These are phyloP conservation scores for Solanum dulcamara DNA, from an alignment of 257 asterid genomes.

Conservation along the genomic window DNA sequence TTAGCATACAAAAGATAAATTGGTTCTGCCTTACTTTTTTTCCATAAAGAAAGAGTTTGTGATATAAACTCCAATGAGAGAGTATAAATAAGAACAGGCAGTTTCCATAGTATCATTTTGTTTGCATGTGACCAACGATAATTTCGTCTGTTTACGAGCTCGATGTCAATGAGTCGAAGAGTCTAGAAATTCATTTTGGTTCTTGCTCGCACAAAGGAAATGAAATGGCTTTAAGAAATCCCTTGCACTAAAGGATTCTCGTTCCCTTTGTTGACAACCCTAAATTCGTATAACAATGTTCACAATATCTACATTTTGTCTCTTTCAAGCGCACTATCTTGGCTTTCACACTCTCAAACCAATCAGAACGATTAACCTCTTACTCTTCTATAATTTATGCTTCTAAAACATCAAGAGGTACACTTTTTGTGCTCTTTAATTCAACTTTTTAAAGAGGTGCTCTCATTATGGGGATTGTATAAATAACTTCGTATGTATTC, in stretches of 20 bases:
- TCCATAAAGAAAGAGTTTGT: neutral
- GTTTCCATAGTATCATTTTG: neutral
- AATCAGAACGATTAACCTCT: neutral
- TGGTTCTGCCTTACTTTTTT: neutral
- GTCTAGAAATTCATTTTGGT: neutral
- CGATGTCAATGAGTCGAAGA: neutral
- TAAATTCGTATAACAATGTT: neutral
- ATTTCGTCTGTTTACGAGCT: neutral
- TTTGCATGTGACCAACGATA: neutral
- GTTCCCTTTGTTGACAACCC: no score
- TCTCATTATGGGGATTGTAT: neutral
- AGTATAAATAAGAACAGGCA: neutral
- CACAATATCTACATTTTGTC: neutral
- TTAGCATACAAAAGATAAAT: neutral
- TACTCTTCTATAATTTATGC: neutral
- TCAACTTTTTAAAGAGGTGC: neutral
- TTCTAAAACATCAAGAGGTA: neutral
- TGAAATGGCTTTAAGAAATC: neutral
- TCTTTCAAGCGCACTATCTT: neutral
- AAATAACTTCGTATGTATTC: neutral
- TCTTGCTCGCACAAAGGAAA: neutral
- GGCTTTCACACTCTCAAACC: neutral
- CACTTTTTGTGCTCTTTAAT: neutral
- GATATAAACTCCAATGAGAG: neutral
- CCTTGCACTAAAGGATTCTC: neutral